Evolutionary conservation across 2,329 filamentous ascomycete genomes (phyloP).

Genomic region (Escovopsis sp.): DNA sequence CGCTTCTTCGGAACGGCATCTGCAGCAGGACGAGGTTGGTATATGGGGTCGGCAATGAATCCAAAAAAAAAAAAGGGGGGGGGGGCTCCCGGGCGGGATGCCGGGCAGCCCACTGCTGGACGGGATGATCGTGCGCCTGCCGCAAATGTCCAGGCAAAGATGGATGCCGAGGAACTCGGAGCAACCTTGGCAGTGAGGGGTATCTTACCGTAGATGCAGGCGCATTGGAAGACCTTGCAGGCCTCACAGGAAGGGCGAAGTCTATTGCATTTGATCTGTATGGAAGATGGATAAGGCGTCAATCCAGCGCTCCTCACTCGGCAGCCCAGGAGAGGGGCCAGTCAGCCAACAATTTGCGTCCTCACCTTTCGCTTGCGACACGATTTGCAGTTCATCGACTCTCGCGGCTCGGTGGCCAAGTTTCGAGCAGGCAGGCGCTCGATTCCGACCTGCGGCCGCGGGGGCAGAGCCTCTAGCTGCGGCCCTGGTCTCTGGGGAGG

Average conservation of each 20-base stretch:
- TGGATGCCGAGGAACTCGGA: too few relatives aligned
- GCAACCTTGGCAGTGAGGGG: background rate
- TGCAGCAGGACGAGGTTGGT: background rate
- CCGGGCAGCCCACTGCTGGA: too few relatives aligned
- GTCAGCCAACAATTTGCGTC: background rate
- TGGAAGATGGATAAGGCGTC: background rate
- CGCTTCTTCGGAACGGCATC: constrained; percentile 83
- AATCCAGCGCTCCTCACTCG: background rate
- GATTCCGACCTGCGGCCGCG: constrained; percentile 66
- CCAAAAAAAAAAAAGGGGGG: too few relatives aligned
- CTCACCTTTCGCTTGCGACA: constrained; percentile 80
- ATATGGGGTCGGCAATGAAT: too few relatives aligned
- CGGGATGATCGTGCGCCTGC: too few relatives aligned
- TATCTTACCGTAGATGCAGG: constrained; percentile 74
- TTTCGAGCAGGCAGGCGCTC: constrained; percentile 61
- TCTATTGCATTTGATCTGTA: constrained; percentile 82
- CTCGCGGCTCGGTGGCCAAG: constrained; percentile 59
- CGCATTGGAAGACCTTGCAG: constrained; percentile 77
- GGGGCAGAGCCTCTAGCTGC: constrained; percentile 45
- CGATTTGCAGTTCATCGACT: constrained; percentile 93
- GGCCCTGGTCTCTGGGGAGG: constrained; percentile 4
- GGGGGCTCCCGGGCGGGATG: too few relatives aligned
- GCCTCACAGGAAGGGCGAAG: constrained; percentile 74
- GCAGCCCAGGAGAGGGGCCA: constrained; percentile 1
- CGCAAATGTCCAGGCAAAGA: too few relatives aligned